Conservation (phyloP, 257 asterid species). For the Nicotiana tomentosiformis region DNA sequence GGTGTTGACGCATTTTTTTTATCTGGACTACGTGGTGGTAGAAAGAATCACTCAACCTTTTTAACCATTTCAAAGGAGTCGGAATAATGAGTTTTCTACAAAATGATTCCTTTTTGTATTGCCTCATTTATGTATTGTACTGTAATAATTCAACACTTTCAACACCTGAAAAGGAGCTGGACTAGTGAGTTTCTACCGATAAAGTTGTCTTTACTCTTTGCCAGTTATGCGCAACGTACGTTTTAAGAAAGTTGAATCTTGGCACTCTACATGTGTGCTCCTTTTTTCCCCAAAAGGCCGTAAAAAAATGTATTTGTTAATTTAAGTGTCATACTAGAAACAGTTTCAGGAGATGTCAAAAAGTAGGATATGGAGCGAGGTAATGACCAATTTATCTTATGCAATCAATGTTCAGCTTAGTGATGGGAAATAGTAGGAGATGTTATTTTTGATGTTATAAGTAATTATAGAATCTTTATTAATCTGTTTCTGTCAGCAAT, state of each 20-base stretch:
- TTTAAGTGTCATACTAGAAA: background rate
- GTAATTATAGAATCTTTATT: background rate
- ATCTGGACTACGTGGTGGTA: background rate
- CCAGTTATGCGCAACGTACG: background rate
- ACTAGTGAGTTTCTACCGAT: background rate
- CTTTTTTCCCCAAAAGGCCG: background rate
- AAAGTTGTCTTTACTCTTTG: background rate
- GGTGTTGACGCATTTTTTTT: slow-evolving; percentile 2
- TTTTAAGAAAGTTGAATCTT: background rate
- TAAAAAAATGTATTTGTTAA: background rate
- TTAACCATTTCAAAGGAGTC: background rate
- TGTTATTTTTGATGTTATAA: background rate
- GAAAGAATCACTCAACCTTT: background rate
- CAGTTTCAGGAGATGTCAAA: background rate
- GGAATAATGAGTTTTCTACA: background rate
- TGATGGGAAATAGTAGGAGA: background rate
- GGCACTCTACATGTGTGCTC: background rate
- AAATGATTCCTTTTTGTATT: background rate
- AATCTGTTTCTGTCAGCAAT: background rate
- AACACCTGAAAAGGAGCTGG: background rate
- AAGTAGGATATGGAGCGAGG: background rate
- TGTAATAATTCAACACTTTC: background rate
- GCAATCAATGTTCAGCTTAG: background rate
- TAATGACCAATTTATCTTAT: background rate
- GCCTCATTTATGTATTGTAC: background rate